phyloP scores from a whole-genome alignment of 225 moss, liverwort and hornwort species.

The Marchantia polymorpha region DNA sequence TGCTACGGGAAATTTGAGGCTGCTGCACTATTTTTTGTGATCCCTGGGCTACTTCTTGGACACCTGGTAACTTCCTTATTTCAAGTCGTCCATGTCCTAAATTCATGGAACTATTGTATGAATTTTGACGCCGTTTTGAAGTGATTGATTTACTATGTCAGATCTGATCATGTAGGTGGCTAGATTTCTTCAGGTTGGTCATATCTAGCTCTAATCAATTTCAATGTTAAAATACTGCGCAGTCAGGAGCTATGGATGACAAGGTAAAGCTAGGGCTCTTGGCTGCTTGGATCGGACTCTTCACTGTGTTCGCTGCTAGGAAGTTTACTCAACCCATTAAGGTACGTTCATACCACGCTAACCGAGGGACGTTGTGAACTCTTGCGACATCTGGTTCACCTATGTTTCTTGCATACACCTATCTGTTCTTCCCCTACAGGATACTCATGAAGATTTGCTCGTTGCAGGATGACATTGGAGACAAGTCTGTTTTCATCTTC shows the following conservation, averaged over 20 bases:
- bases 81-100: neutral
- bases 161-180: neutral
- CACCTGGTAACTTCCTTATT: constrained; percentile 57
- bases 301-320: constrained; percentile 76
- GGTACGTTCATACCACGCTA: constrained; percentile 27
- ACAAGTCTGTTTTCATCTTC: constrained; percentile 93
- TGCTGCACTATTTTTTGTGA: constrained; percentile 75
- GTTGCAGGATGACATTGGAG: constrained; percentile 86
- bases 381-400: no score
- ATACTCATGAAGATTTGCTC: neutral
- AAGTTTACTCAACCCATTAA: constrained; percentile 93
- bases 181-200: neutral
- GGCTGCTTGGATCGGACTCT: constrained; percentile 77
- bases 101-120: neutral
- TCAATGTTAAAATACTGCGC: constrained; percentile 8
- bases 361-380: neutral
- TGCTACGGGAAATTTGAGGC: constrained; percentile 98
- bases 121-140: no score
- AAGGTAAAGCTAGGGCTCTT: constrained; percentile 69
- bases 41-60: constrained; percentile 76
- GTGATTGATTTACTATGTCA: neutral
- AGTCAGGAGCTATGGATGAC: constrained; percentile 85
- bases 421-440: neutral
- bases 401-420: no score
- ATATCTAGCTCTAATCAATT: neutral